A percentile compares a stretch with the other conserved stretches of the same genome.
phyloP scores from a whole-genome alignment of 1,284 basidiomycete species.

The Golubevia sp. region DNA sequence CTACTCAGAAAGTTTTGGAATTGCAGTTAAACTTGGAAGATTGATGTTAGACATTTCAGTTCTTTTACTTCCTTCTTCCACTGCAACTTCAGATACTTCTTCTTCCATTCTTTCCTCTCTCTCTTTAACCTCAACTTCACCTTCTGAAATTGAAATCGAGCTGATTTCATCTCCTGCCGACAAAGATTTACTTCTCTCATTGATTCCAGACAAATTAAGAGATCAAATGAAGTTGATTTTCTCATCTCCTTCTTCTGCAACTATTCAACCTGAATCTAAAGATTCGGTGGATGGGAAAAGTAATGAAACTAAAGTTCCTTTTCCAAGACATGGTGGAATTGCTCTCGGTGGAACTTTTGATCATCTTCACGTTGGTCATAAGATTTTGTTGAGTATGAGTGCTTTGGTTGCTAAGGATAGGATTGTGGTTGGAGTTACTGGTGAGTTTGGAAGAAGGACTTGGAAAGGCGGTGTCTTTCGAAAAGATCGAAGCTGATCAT shows the following conservation, averaged over 20 bases:
- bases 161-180: not conserved
- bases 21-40: constrained; percentile 25
- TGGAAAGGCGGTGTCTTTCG: too few species aligned
- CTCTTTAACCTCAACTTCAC: not conserved
- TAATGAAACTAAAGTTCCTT: not conserved
- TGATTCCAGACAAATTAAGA: not conserved
- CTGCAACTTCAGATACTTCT: not conserved
- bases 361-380: constrained; percentile 95
- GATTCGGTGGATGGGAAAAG: not conserved
- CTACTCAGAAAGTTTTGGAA: constrained; percentile 47
- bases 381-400: constrained; percentile 90
- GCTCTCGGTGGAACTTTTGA: constrained; percentile 85
- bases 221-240: not conserved
- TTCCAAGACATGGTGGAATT: constrained; percentile 19
- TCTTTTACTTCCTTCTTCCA: constrained; percentile 18
- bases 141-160: not conserved
- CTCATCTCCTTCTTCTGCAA: not conserved
- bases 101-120: not conserved
- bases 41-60: constrained; percentile 42
- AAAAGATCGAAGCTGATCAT: too few species aligned
- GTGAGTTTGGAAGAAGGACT: too few species aligned
- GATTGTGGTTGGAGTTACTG: constrained; percentile 86
- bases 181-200: not conserved
- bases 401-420: constrained; percentile 78
- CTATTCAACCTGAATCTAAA: not conserved